Percentiles rank a stretch among this genome's conserved stretches.
phyloP scores from a whole-genome alignment of 2,329 filamentous ascomycete species.

The Trichoderma lentiforme region DNA sequence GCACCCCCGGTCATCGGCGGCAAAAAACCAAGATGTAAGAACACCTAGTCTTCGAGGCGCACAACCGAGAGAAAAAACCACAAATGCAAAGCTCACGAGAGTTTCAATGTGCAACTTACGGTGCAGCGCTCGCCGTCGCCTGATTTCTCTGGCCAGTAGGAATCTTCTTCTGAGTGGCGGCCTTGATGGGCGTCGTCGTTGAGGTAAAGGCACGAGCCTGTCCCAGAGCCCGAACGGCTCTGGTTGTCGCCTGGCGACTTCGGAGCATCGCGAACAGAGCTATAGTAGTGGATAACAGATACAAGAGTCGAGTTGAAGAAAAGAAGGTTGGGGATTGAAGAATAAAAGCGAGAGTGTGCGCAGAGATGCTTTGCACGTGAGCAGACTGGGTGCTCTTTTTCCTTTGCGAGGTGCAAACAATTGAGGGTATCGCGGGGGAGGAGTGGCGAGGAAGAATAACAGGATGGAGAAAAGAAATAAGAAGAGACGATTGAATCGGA shows the following conservation, averaged over 20 bases:
- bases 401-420: neutral
- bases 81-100: neutral
- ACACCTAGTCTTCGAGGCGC: neutral
- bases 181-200: conserved; percentile 35
- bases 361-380: neutral
- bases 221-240: conserved; percentile 45
- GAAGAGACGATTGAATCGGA: neutral
- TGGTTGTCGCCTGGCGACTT: conserved; percentile 42
- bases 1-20: conserved; percentile 55
- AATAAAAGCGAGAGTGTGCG: neutral
- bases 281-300: neutral
- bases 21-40: neutral
- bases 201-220: conserved; percentile 41
- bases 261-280: conserved; percentile 45
- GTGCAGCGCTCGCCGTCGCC: conserved; percentile 41
- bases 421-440: conserved; percentile 14
- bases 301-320: neutral
- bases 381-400: neutral
- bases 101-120: neutral
- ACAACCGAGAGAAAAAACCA: neutral
- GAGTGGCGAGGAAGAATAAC: neutral
- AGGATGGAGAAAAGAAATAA: conserved; percentile 11
- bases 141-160: conserved; percentile 45
- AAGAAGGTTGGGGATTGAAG: neutral
- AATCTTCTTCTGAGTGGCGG: conserved; percentile 39